Evolutionary conservation across 1,284 basidiomycete species (phyloP), one percentile per base, ranked within the genome.

Genomic region (Rhodotorula sp.): DNA sequence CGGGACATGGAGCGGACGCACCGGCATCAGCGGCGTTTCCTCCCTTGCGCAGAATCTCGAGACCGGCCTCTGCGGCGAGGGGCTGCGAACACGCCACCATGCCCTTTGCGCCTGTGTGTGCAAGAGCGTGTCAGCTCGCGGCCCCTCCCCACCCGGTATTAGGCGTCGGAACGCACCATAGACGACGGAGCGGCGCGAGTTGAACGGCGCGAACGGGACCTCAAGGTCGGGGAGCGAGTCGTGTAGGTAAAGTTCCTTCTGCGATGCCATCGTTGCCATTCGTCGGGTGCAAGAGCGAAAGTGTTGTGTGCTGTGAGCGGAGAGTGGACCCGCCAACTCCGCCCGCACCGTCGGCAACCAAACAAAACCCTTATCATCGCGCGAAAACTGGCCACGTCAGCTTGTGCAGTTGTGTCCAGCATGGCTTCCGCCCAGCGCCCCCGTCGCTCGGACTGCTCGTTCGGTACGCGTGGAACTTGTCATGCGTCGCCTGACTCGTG

Each of bases 31-130:
- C 92, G 71, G 94, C 94, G 81, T 97, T 97, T 51, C 94, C 94
- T 22, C 94, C 94, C 78, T 88, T 89, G 66, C 89, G 85, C 48
- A 97, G 82, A 68, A 97, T 90, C 80, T 94, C 91, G 52, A 97
- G 81, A 0, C 94, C 94, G 13, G 90, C 92, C 77, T 90, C 89
- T 15, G 89, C 87, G 1, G 94, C 94, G 30, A 96, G 83, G 49
- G 94, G 92, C 79, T 97, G 93, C 27, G 91, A 90, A n/a, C 88
- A 89, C 10, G 92, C 86, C 2, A 96, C 90, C 44, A 94, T 82
- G 13, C 93, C 94, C 79, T 94, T 94, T 7, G 89, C 89, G 22
- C 78, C 76, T 73, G 52, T 24, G 36, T 29, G n/a, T 3, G 15
- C 15, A 5, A 7, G 5, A 4, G 5, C 7, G 17, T 24, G 6